Percentiles rank a stretch among this genome's conserved stretches.
phyloP scores from a whole-genome alignment of 1,139 yeast genomes.

The Protomyces inouyei region DNA sequence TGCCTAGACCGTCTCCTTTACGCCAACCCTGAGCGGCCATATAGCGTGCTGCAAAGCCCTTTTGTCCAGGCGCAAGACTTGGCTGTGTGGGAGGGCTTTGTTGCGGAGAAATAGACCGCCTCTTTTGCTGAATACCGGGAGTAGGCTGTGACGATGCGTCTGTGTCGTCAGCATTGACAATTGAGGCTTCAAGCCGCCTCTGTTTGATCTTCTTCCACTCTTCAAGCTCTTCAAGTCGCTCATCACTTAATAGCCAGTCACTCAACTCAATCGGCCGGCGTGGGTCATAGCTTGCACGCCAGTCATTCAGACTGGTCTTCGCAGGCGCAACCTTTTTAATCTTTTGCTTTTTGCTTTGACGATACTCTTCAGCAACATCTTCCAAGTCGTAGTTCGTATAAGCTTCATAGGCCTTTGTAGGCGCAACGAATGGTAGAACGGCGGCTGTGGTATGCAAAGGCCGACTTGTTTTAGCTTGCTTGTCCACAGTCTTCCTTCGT shows the following conservation, averaged over 20 bases:
- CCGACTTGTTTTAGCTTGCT: no score
- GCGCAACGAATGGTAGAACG: neutral
- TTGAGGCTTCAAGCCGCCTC: neutral
- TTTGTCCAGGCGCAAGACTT: constrained; percentile 15
- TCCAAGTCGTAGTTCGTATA: neutral
- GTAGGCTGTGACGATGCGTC: neutral
- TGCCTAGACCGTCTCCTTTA: constrained; percentile 19
- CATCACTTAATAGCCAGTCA: constrained; percentile 9
- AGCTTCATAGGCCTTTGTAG: constrained; percentile 5
- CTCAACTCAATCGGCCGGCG: constrained; percentile 8
- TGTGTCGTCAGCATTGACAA: no score
- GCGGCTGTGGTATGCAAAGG: no score
- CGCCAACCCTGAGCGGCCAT: constrained; percentile 24
- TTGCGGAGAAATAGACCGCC: neutral
- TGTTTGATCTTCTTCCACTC: constrained; percentile 2
- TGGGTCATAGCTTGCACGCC: constrained; percentile 18
- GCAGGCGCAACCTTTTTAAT: neutral
- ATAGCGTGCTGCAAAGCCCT: constrained; percentile 21
- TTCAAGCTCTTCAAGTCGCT: neutral
- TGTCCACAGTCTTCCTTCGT: neutral
- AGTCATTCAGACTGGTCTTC: neutral
- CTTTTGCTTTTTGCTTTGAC: neutral
- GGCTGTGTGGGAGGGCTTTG: neutral
- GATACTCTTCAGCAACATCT: neutral
- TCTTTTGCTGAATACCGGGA: neutral